Percentiles rank a stretch among this genome's conserved stretches.
Evolutionary conservation across 192 early-diverging fungal species (phyloP).

Genomic region (Radiomyces spectabilis): DNA sequence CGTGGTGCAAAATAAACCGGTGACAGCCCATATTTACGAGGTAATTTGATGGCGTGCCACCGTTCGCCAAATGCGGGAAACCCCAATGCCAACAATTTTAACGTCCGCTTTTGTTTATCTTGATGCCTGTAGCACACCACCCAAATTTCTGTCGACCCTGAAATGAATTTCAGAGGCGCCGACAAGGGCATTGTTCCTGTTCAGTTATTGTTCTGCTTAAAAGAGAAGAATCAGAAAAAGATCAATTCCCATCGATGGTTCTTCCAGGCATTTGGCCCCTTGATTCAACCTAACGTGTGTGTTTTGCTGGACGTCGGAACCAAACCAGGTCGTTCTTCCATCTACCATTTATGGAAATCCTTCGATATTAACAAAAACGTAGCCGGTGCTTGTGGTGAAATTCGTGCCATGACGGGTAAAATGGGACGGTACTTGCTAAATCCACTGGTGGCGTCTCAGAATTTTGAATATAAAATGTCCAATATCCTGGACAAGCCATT

Average conservation of each 20-base stretch:
- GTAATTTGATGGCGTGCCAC: too few relatives aligned
- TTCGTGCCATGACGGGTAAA: conserved; percentile 56
- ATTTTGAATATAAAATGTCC: conserved; percentile 77
- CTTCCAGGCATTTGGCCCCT: conserved; percentile 53
- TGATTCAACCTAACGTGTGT: conserved; percentile 53
- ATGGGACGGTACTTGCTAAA: conserved; percentile 55
- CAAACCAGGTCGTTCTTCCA: conserved; percentile 55
- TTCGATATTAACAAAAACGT: conserved; percentile 68
- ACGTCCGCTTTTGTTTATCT: neutral
- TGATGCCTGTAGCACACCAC: conserved; percentile 47
- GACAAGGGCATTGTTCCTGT: conserved; percentile 50
- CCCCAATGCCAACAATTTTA: too few relatives aligned
- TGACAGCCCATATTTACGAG: conserved; percentile 58
- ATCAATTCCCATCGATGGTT: conserved; percentile 59
- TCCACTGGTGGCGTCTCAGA: conserved; percentile 71
- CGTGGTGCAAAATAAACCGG: conserved; percentile 46
- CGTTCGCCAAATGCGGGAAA: too few relatives aligned
- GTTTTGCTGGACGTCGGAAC: conserved; percentile 76
- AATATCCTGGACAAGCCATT: conserved; percentile 75
- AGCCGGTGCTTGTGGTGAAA: conserved; percentile 82
- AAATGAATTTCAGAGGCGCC: conserved; percentile 40
- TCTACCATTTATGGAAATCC: conserved; percentile 74
- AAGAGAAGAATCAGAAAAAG: conserved; percentile 65
- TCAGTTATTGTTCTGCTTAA: conserved; percentile 73
- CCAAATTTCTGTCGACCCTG: conserved; percentile 47